phyloP scores from a whole-genome alignment of 768 basidiomycete species.

The Pulveroboletus sp. region DNA sequence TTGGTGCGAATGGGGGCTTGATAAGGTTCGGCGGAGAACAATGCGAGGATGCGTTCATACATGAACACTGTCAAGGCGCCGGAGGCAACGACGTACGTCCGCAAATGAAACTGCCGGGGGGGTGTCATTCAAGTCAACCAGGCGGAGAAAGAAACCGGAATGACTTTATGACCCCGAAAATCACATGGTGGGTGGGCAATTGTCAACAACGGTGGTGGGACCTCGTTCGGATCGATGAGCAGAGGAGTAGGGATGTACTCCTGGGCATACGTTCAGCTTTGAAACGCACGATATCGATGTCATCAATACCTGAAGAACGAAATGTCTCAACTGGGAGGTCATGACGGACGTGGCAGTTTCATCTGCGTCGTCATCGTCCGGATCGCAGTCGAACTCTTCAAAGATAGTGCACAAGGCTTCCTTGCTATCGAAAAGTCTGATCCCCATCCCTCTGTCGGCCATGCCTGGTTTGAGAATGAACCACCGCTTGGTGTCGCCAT shows the following conservation, averaged over 20 bases:
- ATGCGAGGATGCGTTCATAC: conserved; percentile 76
- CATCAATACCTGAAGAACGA: conserved; percentile 80
- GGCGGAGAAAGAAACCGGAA: conserved; percentile 13
- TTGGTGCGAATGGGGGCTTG: conserved; percentile 37
- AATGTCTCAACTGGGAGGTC: conserved; percentile 88
- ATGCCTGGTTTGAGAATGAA: conserved; percentile 98
- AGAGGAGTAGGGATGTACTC: conserved; percentile 82
- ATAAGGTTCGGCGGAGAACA: conserved; percentile 83
- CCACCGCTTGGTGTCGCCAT: conserved; percentile 46
- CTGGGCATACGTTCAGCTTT: conserved; percentile 38
- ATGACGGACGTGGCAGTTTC: conserved; percentile 53
- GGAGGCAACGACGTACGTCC: conserved; percentile 79
- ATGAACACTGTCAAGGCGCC: conserved; percentile 79
- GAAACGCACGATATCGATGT: conserved; percentile 4
- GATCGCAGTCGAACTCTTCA: conserved; percentile 67
- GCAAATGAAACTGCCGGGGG: conserved; percentile 77
- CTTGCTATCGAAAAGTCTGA: conserved; percentile 82
- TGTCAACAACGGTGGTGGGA: conserved; percentile 24
- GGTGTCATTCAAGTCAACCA: conserved; percentile 11
- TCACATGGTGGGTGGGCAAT: conserved; percentile 12
- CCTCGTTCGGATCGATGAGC: conserved; percentile 65
- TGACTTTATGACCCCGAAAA: conserved; percentile 58
- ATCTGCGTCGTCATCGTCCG: conserved; percentile 47
- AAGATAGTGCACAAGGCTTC: conserved; percentile 71
- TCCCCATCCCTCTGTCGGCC: conserved; percentile 95